These are phyloP conservation scores for Heritiera littoralis DNA, from an alignment of 345 rosid genomes.

Conservation along the genomic window DNA sequence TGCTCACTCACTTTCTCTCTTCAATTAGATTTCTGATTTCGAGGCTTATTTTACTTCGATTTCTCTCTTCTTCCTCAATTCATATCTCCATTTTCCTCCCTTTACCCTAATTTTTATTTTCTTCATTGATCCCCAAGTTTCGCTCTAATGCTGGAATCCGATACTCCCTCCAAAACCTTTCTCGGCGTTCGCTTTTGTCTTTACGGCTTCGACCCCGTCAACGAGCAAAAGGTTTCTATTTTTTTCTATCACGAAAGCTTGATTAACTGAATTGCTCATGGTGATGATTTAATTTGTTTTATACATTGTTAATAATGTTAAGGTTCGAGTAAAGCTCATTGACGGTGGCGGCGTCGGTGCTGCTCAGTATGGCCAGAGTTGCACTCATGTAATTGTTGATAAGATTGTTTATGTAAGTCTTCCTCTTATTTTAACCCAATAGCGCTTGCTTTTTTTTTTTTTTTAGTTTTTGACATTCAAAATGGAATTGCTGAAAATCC, in stretches of 20 bases:
- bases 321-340: conserved; percentile 74
- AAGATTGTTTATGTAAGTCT: conserved; percentile 62
- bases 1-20: conserved; percentile 7
- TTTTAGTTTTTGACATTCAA: background rate
- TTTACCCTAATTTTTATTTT: conserved; percentile 9
- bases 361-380: conserved; percentile 42
- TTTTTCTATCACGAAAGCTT: background rate
- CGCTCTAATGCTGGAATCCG: conserved; percentile 37
- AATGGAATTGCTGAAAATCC: background rate
- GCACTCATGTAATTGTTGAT: conserved; percentile 78
- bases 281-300: background rate
- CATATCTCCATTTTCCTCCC: background rate
- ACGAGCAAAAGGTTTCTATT: conserved; percentile 37
- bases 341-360: conserved; percentile 73
- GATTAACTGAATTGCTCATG: background rate
- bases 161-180: conserved; percentile 49
- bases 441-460: too few species aligned
- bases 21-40: conserved; percentile 6
- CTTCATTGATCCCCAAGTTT: background rate
- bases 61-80: background rate
- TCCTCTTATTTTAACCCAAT: background rate
- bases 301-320: background rate
- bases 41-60: background rate
- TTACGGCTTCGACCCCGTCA: conserved; percentile 57
- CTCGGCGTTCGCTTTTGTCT: conserved; percentile 69